Conservation (phyloP, 768 basidiomycete species). For the Flagelloscypha sp. region DNA sequence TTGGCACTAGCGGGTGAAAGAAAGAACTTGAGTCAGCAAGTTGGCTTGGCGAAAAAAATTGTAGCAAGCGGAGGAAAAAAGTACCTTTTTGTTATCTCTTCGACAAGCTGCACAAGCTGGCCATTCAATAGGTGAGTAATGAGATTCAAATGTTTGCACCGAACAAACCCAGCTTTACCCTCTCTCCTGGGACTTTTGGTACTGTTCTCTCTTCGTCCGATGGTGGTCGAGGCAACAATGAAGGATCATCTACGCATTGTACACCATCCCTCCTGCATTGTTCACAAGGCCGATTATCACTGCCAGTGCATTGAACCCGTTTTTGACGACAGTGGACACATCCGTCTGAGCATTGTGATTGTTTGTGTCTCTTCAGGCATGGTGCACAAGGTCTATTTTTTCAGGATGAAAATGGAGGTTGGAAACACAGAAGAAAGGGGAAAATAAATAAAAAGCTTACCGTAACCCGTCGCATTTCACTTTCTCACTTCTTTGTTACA, state of each 20-base stretch:
- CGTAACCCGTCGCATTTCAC: constrained; percentile 50
- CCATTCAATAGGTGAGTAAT: constrained; percentile 15
- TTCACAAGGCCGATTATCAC: constrained; percentile 39
- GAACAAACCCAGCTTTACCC: too few relatives aligned
- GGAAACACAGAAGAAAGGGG: constrained; percentile 3
- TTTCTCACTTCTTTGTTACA: constrained; percentile 46
- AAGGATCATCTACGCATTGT: constrained; percentile 40
- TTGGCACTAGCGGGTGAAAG: constrained; percentile 37
- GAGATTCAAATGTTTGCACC: constrained; percentile 18
- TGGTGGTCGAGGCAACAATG: constrained; percentile 9
- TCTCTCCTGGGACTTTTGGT: constrained; percentile 12
- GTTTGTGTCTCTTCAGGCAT: constrained; percentile 48
- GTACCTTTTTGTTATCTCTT: constrained; percentile 59
- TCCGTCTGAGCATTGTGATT: constrained; percentile 48
- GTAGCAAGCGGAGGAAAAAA: constrained; percentile 4
- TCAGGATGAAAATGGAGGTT: too few relatives aligned
- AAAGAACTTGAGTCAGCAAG: constrained; percentile 5
- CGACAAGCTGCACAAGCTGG: constrained; percentile 50
- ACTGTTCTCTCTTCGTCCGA: background rate
- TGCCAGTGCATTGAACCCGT: constrained; percentile 38
- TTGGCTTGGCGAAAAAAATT: constrained; percentile 4
- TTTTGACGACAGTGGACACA: constrained; percentile 54
- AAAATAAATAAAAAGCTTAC: constrained; percentile 19
- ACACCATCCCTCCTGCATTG: constrained; percentile 44
- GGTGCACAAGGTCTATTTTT: constrained; percentile 58